Conservation (phyloP, 805 yeast genomes). For the Pichia phayaonensis region DNA sequence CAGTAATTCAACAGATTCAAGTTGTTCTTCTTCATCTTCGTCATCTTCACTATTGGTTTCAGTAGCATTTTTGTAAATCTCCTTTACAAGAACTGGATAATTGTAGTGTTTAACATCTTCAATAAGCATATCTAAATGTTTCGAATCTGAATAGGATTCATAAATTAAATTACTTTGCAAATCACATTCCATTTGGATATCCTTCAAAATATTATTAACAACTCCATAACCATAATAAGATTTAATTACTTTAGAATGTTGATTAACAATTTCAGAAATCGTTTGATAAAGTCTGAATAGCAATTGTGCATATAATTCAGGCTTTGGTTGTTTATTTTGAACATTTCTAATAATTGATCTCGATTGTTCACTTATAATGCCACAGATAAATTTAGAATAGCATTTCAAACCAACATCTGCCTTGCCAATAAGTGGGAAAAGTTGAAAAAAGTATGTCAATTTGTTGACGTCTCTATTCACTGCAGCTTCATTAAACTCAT, state of each 20-base stretch:
- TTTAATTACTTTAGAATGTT: conserved; percentile 74
- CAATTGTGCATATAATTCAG: conserved; percentile 53
- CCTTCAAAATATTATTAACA: conserved; percentile 58
- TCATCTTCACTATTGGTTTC: conserved; percentile 23
- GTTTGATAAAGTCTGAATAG: conserved; percentile 70
- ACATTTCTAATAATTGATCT: conserved; percentile 51
- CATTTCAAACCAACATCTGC: conserved; percentile 64
- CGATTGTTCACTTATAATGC: conserved; percentile 73
- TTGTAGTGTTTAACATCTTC: conserved; percentile 50
- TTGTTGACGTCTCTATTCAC: conserved; percentile 53
- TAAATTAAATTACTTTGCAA: conserved; percentile 84
- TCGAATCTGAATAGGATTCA: conserved; percentile 76
- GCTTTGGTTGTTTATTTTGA: conserved; percentile 29
- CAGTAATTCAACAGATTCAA: conserved; percentile 39
- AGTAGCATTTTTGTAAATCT: conserved; percentile 24
- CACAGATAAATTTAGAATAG: conserved; percentile 81
- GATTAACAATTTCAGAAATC: conserved; percentile 75
- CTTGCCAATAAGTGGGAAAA: conserved; percentile 81
- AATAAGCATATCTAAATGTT: conserved; percentile 48
- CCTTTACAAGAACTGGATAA: conserved; percentile 38
- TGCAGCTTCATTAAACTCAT: conserved; percentile 68
- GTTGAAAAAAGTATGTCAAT: conserved; percentile 70
- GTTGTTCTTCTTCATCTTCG: conserved; percentile 19
- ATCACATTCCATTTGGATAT: conserved; percentile 82
- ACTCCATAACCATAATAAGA: conserved; percentile 62